These are phyloP conservation scores for Trametes polyzona DNA, from an alignment of 1,284 basidiomycete species.

Conservation along the genomic window DNA sequence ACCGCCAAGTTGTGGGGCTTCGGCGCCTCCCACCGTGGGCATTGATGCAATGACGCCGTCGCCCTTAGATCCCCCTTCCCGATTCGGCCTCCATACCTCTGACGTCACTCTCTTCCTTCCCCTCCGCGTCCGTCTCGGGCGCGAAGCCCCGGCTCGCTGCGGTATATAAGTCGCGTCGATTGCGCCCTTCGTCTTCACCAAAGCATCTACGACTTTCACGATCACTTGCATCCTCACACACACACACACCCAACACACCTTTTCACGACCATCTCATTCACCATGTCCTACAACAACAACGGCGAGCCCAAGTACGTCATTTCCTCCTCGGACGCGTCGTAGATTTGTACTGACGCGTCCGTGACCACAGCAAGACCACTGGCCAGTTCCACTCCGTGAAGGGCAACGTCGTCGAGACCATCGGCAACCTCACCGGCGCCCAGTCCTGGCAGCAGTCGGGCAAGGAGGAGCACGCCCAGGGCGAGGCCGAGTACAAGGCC, in stretches of 20 bases:
- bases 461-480: slow-evolving; percentile 66
- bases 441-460: slow-evolving; percentile 56
- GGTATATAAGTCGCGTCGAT: slow-evolving; percentile 1
- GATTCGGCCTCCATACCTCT: neutral
- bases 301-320: slow-evolving; percentile 19
- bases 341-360: neutral
- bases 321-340: too few relatives aligned
- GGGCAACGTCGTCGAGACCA: slow-evolving; percentile 62
- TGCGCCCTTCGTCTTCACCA: neutral
- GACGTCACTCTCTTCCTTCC: slow-evolving; percentile 1
- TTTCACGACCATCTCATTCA: slow-evolving; percentile 4
- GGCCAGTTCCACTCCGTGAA: slow-evolving; percentile 66
- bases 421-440: slow-evolving; percentile 54
- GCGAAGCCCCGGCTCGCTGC: neutral
- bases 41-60: slow-evolving; percentile 6
- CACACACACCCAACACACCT: neutral
- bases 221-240: neutral
- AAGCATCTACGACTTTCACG: neutral
- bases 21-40: too few relatives aligned
- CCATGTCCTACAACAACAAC: slow-evolving; percentile 19
- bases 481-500: slow-evolving; percentile 63
- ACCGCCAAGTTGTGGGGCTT: too few relatives aligned
- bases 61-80: slow-evolving; percentile 1
- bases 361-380: slow-evolving; percentile 54
- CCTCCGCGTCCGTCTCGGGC: neutral